Conservation (phyloP, 176 grass and related monocot genomes). For the Stipa capillata region DNA sequence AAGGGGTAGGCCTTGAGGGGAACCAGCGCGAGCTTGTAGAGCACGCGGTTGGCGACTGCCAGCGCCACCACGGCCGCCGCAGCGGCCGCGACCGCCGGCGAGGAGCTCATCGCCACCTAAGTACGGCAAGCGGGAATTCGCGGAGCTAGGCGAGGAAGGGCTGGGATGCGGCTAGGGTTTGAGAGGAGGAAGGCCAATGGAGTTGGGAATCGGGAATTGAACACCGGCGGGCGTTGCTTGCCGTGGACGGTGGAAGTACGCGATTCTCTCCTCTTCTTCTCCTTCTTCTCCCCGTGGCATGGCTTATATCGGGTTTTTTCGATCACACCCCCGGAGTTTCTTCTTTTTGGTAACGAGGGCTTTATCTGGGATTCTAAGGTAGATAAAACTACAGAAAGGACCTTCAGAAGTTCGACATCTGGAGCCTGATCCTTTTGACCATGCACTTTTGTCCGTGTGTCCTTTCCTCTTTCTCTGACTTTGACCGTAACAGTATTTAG, state of each 20-base stretch:
- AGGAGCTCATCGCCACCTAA: constrained; percentile 29
- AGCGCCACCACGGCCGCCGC: constrained; percentile 37
- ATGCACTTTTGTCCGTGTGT: not conserved
- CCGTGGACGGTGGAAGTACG: constrained; percentile 18
- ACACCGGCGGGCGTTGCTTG: constrained; percentile 1
- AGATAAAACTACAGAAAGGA: not conserved
- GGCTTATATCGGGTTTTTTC: not conserved
- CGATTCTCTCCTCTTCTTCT: not conserved
- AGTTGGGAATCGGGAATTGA: not conserved
- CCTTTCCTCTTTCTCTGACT: not conserved
- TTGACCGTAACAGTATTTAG: not conserved
- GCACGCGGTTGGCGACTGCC: constrained; percentile 75
- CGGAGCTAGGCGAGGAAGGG: not conserved
- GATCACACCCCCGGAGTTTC: not conserved
- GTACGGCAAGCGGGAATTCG: not conserved
- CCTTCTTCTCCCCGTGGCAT: not conserved
- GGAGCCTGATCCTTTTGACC: not conserved
- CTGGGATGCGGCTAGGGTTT: not conserved
- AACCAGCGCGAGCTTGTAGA: constrained; percentile 89
- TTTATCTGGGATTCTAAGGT: not conserved
- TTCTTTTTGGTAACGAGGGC: not conserved
- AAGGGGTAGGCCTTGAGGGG: constrained; percentile 84
- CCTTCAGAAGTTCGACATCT: not conserved
- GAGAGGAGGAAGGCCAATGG: not conserved
- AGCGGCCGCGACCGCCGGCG: constrained; percentile 22